Conservation (phyloP, 169 alveolate species). For the Plasmodium sp. region DNA sequence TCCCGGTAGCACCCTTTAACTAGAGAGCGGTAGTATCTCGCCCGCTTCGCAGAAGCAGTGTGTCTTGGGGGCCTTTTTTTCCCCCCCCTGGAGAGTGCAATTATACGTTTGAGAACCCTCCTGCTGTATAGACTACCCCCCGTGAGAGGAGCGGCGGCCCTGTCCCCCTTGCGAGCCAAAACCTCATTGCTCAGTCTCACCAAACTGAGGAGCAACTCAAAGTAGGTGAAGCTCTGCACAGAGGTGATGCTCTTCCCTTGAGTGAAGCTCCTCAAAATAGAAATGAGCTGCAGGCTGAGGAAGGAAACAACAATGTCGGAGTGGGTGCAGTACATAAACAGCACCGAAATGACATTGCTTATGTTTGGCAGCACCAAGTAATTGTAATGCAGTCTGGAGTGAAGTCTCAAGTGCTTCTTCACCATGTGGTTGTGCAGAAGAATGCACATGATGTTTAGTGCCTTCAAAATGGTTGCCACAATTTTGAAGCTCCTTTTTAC, state of each 20-base stretch:
- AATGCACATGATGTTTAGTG: conserved; percentile 59
- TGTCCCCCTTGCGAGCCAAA: background rate
- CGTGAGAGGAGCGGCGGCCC: background rate
- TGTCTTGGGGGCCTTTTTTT: background rate
- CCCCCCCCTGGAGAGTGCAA: background rate
- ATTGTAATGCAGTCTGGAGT: conserved; percentile 53
- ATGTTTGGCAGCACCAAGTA: conserved; percentile 63
- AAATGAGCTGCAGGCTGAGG: conserved; percentile 60
- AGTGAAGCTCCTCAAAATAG: conserved; percentile 40
- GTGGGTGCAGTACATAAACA: conserved; percentile 55
- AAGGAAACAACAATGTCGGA: conserved; percentile 39
- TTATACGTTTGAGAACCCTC: background rate
- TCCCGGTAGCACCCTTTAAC: conserved; percentile 27
- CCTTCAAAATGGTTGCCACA: conserved; percentile 14
- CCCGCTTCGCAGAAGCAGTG: background rate
- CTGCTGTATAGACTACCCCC: background rate
- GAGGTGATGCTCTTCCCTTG: conserved; percentile 19
- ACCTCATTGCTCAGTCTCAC: background rate
- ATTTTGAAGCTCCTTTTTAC: conserved; percentile 36
- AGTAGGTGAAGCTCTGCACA: conserved; percentile 38
- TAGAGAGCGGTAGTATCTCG: background rate
- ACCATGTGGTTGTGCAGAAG: conserved; percentile 50
- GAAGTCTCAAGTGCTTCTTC: conserved; percentile 43
- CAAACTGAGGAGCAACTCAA: conserved; percentile 8
- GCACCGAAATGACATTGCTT: conserved; percentile 24